Evolutionary conservation across 2,329 filamentous ascomycete species (phyloP), one percentile per base, ranked within the genome.

Genomic region (Gnomoniopsis smithogilvyi): DNA sequence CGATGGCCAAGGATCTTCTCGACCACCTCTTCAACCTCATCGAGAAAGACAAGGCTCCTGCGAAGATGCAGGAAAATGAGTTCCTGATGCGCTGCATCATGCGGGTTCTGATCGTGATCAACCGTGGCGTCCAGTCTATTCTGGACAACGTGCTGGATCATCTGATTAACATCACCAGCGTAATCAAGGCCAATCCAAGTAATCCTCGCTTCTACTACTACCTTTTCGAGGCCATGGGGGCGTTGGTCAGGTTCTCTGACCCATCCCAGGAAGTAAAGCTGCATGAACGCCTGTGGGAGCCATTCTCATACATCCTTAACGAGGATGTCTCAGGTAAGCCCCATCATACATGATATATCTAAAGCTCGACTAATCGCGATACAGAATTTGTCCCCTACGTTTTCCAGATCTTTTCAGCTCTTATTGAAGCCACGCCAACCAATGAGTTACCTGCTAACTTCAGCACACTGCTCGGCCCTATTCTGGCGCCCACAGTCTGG

Each of bases 121-220:
- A 89, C 70, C 93, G 96, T 51, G 90, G 87, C 30, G 85, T 94
- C 15, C 75, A 87, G 2, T 82, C 87, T 1, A 86, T 95, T 51
- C 81, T 89, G 6, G 91, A 96, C 66, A 84, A 82, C 65, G 85
- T 96, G n/a, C 78, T 98, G 55, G 83, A 85, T 54, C 92, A 96
- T 72, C 83, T 99, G 60, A 86, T 96, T 69, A 88, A 84, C 62
- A 97, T 99, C 67, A 96, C 93, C 51, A 89, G 90, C 68, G 88
- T 96, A 65, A 98, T 98, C 74, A 89, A 92, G 70, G 85, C 89
- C 66, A 99, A 99, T 73, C 95, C 95, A 0, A 97, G 93, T 77
- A 99, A 99, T 74, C 95, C 95, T 2, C 86, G 92, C 14, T 99
- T 99, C 77, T 97, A 97, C 76, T 99, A 99, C 78, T 99, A 94